phyloP scores from a whole-genome alignment of 345 rosid species.

The Citrus medica region DNA sequence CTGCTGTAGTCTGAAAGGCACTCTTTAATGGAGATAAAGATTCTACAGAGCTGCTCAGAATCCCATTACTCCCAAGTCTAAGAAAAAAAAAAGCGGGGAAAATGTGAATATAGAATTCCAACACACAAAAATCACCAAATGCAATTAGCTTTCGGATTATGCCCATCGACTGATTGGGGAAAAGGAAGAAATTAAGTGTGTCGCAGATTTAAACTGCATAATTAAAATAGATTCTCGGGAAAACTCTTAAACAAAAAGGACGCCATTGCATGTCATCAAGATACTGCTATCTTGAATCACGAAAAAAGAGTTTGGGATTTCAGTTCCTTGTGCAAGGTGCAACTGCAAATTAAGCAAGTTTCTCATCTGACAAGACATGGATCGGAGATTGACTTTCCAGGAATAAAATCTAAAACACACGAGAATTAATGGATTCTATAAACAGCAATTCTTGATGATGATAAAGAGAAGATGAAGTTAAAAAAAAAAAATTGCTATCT shows the following conservation, averaged over 20 bases:
- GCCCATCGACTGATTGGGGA: neutral
- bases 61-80: slow-evolving; percentile 59
- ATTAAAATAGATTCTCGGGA: neutral
- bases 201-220: slow-evolving; percentile 6
- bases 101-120: neutral
- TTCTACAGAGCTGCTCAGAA: slow-evolving; percentile 52
- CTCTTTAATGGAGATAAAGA: slow-evolving; percentile 60
- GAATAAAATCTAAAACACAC: slow-evolving; percentile 13
- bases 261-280: neutral
- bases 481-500: neutral
- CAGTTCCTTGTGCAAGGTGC: neutral
- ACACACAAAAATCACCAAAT: neutral
- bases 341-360: slow-evolving; percentile 3
- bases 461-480: neutral
- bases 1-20: slow-evolving; percentile 26
- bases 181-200: neutral
- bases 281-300: neutral
- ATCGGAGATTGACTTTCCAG: slow-evolving; percentile 12
- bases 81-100: neutral
- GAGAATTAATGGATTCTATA: slow-evolving; percentile 8
- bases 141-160: neutral
- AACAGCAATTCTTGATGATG: slow-evolving; percentile 20
- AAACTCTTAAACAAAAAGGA: neutral
- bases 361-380: slow-evolving; percentile 5
- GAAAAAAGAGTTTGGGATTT: neutral